A percentile compares a stretch with the other conserved stretches of the same genome.
phyloP scores from a whole-genome alignment of 192 early-diverging fungal species.

The Entophlyctis luteolus region DNA sequence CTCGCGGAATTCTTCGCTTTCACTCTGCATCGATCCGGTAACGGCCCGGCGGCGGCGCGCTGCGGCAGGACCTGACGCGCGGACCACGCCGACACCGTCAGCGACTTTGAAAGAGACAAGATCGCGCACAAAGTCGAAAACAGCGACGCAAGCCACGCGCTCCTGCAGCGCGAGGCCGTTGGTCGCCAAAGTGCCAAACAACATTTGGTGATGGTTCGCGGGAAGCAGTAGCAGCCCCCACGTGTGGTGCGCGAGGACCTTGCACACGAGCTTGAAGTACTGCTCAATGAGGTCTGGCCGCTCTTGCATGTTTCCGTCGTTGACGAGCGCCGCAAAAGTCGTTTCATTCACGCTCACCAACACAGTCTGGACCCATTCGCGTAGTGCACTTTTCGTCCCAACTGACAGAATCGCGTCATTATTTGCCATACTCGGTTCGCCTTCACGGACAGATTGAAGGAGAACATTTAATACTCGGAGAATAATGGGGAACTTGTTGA shows the following conservation, averaged over 20 bases:
- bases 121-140: slow-evolving; percentile 30
- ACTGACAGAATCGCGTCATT: background rate
- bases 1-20: slow-evolving; percentile 2
- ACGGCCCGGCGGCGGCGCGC: background rate
- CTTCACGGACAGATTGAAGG: background rate
- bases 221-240: slow-evolving; percentile 27
- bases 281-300: slow-evolving; percentile 29
- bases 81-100: slow-evolving; percentile 8
- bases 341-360: slow-evolving; percentile 14
- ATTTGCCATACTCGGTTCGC: background rate
- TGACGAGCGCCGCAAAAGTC: slow-evolving; percentile 8
- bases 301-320: slow-evolving; percentile 23
- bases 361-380: slow-evolving; percentile 3
- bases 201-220: background rate
- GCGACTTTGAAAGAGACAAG: slow-evolving; percentile 6
- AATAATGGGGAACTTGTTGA: slow-evolving; percentile 11
- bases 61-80: background rate
- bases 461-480: slow-evolving; percentile 6
- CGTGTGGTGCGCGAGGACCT: slow-evolving; percentile 16
- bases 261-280: slow-evolving; percentile 29
- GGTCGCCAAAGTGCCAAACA: slow-evolving; percentile 21
- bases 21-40: slow-evolving; percentile 1
- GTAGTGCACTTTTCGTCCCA: slow-evolving; percentile 6
- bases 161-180: slow-evolving; percentile 29
- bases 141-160: slow-evolving; percentile 13